phyloP scores from a whole-genome alignment of 352 stramenopile species.

The Thalassiosira gravida region DNA sequence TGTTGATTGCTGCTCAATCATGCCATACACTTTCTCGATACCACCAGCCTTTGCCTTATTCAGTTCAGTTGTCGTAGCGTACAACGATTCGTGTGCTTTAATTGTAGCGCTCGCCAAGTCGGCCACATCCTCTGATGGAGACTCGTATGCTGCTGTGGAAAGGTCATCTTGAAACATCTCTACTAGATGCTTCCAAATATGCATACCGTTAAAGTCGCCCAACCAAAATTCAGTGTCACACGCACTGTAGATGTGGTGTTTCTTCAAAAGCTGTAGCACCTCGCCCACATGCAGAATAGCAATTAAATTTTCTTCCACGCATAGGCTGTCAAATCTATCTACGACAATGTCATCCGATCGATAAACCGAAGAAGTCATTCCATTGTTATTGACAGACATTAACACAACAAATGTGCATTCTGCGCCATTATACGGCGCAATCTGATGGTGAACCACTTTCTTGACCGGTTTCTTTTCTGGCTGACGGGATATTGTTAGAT shows the following conservation, averaged over 20 bases:
- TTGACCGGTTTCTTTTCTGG: slow-evolving; percentile 3
- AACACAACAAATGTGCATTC: slow-evolving; percentile 25
- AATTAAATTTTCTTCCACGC: slow-evolving; percentile 28
- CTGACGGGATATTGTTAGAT: background rate
- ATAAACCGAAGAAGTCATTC: slow-evolving; percentile 35
- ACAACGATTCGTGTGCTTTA: slow-evolving; percentile 31
- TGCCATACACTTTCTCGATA: slow-evolving; percentile 12
- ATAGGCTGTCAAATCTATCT: slow-evolving; percentile 9
- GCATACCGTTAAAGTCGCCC: slow-evolving; percentile 17
- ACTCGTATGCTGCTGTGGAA: background rate
- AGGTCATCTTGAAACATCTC: slow-evolving; percentile 9
- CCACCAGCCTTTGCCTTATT: slow-evolving; percentile 1
- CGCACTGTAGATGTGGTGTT: slow-evolving; percentile 32
- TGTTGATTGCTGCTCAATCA: slow-evolving; percentile 14
- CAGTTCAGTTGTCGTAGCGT: slow-evolving; percentile 20
- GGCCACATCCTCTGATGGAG: slow-evolving; percentile 3
- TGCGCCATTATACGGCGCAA: background rate
- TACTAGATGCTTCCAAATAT: slow-evolving; percentile 41
- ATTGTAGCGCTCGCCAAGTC: slow-evolving; percentile 4
- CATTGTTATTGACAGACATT: slow-evolving; percentile 17
- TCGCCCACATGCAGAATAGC: slow-evolving; percentile 19
- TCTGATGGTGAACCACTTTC: slow-evolving; percentile 49
- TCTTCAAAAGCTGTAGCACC: slow-evolving; percentile 39
- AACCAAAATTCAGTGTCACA: slow-evolving; percentile 43
- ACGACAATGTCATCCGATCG: background rate